Conservation (phyloP, 257 asterid species). For the Lithospermum erythrorhizon region DNA sequence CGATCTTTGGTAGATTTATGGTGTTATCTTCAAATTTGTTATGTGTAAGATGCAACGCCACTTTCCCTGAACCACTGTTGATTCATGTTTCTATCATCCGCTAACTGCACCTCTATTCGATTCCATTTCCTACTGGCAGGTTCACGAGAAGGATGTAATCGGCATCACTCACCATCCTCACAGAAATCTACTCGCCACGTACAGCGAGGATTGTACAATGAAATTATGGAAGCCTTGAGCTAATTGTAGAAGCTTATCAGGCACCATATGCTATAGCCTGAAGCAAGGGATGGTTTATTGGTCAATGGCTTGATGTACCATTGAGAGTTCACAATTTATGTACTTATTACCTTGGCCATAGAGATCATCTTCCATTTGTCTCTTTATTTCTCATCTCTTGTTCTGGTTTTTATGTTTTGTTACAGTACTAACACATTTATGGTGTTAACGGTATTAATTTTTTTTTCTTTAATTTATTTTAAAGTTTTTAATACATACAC, state of each 20-base stretch:
- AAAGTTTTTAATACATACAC: too few species aligned
- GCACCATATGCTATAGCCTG: too few species aligned
- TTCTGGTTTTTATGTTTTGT: too few species aligned
- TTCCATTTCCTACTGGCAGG: constrained; percentile 30
- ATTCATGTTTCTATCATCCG: too few species aligned
- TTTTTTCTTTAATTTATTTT: too few species aligned
- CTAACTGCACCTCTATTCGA: background rate
- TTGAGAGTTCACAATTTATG: background rate
- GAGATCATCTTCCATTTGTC: background rate
- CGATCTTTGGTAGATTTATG: constrained; percentile 2
- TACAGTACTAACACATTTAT: too few species aligned
- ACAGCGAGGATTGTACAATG: constrained; percentile 81
- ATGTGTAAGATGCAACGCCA: too few species aligned
- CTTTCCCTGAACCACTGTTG: too few species aligned
- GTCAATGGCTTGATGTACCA: too few species aligned
- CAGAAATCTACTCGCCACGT: constrained; percentile 73
- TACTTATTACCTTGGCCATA: background rate
- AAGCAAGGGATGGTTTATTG: too few species aligned
- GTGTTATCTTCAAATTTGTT: background rate
- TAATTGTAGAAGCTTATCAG: background rate
- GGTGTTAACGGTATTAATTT: too few species aligned
- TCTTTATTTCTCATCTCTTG: background rate
- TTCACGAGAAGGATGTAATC: constrained; percentile 89
- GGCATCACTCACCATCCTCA: constrained; percentile 95
- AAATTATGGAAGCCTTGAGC: constrained; percentile 86